Conservation (phyloP, 257 asterid genomes). For the Sherardia arvensis region DNA sequence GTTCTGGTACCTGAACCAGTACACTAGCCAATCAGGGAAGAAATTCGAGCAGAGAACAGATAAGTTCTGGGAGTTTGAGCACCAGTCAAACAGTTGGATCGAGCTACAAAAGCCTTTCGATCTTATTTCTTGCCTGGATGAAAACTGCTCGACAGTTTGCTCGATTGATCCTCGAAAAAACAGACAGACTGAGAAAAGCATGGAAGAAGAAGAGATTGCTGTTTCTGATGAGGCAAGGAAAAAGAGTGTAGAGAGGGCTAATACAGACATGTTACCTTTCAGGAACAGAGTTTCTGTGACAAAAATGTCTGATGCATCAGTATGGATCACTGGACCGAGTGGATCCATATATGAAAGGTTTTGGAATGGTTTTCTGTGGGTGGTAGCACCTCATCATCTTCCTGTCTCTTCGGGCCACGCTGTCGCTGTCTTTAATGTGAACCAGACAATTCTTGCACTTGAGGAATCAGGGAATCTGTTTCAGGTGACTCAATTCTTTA, state of each 20-base stretch:
- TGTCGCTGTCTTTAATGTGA: conserved; percentile 48
- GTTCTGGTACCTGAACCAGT: conserved; percentile 30
- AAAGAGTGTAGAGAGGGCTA: conserved; percentile 5
- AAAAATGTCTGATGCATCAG: conserved; percentile 64
- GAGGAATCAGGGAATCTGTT: conserved; percentile 49
- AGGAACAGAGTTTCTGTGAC: conserved; percentile 60
- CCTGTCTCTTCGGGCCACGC: conserved; percentile 54
- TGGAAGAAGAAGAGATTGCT: conserved; percentile 1
- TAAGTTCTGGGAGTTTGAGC: conserved; percentile 60
- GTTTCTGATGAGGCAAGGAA: background rate
- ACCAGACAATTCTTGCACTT: conserved; percentile 70
- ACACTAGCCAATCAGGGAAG: conserved; percentile 19
- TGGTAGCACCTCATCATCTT: conserved; percentile 72
- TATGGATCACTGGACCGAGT: conserved; percentile 77
- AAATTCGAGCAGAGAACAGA: conserved; percentile 53
- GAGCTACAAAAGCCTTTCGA: conserved; percentile 57
- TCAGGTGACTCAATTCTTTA: conserved; percentile 38
- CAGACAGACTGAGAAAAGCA: conserved; percentile 5
- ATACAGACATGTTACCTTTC: conserved; percentile 17
- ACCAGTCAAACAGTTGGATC: conserved; percentile 58
- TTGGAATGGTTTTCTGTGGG: conserved; percentile 95
- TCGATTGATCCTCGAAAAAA: conserved; percentile 21
- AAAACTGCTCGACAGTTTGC: conserved; percentile 39
- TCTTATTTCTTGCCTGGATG: conserved; percentile 47
- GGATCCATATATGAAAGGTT: conserved; percentile 85